Base-by-base conservation (phyloP, 768 basidiomycete species). In the Sarcodon aspratus region DNA sequence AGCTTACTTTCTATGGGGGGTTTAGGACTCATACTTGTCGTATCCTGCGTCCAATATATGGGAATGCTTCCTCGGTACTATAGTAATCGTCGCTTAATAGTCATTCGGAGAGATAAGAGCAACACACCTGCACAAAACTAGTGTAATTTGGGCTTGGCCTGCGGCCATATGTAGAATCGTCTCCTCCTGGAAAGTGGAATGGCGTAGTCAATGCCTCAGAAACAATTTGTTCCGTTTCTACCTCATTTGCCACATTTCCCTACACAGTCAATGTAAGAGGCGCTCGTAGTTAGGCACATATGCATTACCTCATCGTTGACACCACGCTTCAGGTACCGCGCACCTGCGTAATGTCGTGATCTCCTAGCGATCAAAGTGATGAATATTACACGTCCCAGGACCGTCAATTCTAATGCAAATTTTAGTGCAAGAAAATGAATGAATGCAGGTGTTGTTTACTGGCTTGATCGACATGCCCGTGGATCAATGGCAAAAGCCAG, bases 171-270 rank as follows among this genome's bases (percentile, higher is more conserved):
- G 55, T 48, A 7, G 59, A 54, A 11, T 67, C 67, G 33, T 68
- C 63, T 6, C 60, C 56, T 9, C 71, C 66, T 8, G 87, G 88
- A 54, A 74, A 84, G 60, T 92, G 90, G 61, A 96, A 94, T 0
- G 92, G 80, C 0, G 92, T 94, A 0, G 88, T 94, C 6, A 89
- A 61, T 0, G 88, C 85, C 59, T 95, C 93, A 7, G 84, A 86
- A 0, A 95, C 90, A 46, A 99, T 95, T 59, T 99, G 96, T 62
- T 99, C 96, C 0, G 93, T 96, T 66, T 99, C 96, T 1, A 99
- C 96, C 63, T 98, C 96, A 60, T 99, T 99, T 3, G 95, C 95
- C 9, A 98, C 95, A 60, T 94, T 91, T 3, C 96, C 96, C 92
- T 96, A 38, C 6, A 32, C 7, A 45, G 7, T 3, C 13, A 21